phyloP scores from a whole-genome alignment of 805 yeast genomes.

The Candida tibetensis region DNA sequence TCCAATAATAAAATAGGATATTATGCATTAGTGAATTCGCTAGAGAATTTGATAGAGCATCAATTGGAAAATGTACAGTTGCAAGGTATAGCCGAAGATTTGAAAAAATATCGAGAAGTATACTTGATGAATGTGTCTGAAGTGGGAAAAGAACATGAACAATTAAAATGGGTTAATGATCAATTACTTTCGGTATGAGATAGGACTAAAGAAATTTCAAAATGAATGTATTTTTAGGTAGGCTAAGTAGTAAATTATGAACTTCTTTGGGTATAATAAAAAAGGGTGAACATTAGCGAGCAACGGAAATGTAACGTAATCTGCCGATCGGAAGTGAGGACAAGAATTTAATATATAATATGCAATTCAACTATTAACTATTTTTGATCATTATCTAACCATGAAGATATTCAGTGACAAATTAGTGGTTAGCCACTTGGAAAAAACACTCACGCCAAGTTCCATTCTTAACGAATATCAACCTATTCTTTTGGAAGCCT shows the following conservation, averaged over 20 bases:
- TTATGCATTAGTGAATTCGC: conserved; percentile 15
- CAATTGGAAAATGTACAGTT: conserved; percentile 4
- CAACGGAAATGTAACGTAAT: no score
- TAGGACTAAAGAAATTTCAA: not conserved
- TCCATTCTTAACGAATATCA: conserved; percentile 34
- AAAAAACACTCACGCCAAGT: conserved; percentile 20
- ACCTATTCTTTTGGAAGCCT: conserved; percentile 31
- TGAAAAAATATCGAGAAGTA: conserved; percentile 7
- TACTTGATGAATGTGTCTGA: conserved; percentile 1
- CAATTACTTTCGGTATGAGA: not conserved
- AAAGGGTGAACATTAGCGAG: no score
- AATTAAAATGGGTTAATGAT: conserved; percentile 3
- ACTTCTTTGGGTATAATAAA: no score
- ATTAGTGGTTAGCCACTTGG: conserved; percentile 24
- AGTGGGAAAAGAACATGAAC: conserved; percentile 2
- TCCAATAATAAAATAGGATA: conserved; percentile 8
- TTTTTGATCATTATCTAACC: no score
- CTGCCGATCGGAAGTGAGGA: no score
- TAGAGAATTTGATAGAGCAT: conserved; percentile 12
- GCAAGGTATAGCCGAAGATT: conserved; percentile 1
- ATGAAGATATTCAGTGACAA: conserved; percentile 35
- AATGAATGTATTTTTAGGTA: no score
- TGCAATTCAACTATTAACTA: no score
- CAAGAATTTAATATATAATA: no score
- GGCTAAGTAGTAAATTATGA: no score